Conservation (phyloP, 1,284 basidiomycete genomes). For the Cutaneotrichosporon mucoides region DNA sequence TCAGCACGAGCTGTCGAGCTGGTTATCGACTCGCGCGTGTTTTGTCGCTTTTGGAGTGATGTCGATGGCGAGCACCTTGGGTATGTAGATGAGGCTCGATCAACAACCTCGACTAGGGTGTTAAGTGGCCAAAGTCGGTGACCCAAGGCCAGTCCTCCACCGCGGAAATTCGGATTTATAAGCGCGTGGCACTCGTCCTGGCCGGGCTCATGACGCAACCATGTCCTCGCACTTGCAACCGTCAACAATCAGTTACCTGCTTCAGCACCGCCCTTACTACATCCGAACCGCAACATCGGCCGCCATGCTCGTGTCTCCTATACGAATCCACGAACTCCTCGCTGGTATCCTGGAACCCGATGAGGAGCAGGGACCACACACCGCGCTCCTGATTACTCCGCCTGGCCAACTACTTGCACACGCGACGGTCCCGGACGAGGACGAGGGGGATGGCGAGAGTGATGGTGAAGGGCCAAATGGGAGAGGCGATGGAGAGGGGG, state of each 20-base stretch:
- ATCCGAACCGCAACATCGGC: too few relatives aligned
- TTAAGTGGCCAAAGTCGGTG: background rate
- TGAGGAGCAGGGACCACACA: constrained; percentile 24
- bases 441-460: constrained; percentile 1
- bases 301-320: constrained; percentile 20
- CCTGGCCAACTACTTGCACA: constrained; percentile 27
- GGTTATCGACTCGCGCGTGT: background rate
- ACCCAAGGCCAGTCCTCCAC: background rate
- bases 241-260: too few relatives aligned
- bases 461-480: constrained; percentile 12
- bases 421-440: constrained; percentile 18
- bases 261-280: too few relatives aligned
- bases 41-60: background rate
- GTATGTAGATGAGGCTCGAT: too few relatives aligned
- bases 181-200: background rate
- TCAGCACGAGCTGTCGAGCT: background rate
- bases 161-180: constrained; percentile 8
- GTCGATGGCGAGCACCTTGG: background rate
- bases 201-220: background rate
- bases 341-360: constrained; percentile 6
- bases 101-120: background rate
- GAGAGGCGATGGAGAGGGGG: constrained; percentile 1
- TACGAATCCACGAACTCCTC: constrained; percentile 14
- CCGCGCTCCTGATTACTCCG: constrained; percentile 31
- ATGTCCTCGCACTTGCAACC: background rate